Base-by-base conservation (phyloP, 1,284 basidiomycete species). In the Cutaneotrichosporon sp. region DNA sequence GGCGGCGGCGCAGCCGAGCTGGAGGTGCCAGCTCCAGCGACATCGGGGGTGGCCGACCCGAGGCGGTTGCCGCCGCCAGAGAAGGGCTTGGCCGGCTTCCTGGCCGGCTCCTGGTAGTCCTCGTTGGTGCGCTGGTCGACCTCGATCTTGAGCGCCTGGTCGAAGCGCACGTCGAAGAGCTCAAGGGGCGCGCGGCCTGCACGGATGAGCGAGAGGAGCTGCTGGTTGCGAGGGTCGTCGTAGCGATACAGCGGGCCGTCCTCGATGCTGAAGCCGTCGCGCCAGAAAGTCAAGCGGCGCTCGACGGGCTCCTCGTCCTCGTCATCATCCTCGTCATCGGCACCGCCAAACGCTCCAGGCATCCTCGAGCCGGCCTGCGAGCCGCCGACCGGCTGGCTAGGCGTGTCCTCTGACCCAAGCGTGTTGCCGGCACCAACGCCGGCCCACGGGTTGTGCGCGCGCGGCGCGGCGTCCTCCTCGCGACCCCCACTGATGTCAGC, bases 201-300 rank as follows among this genome's bases (percentile, higher is more conserved):
- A 69, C 93, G 88, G 72, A 98, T 91, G 60, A 90, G 88, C 1
- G 83, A 82, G 7, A 99, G 82, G n/a, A 92, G 82, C 62, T 86
- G 84, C 54, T 87, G 83, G 72, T 94, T 88, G 6, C 81, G 83
- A 0, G 93, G 92, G 67, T 94, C 87, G 62, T 92, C 90, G 75
- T 97, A 97, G 45, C 86, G 82, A 84, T 90, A 85, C 59, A 98
- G 82, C 42, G 89, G 87, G 6, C 94, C 92, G 69, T 95, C 92
- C 71, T 95, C 93, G 61, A 99, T 87, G 53, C 88, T 89, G 80
- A 98, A 98, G 0, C 95, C 95, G 67, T 98, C 87, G 38, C 88
- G 84, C 95, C 97, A 99, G 79, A 99, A 92, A 0, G 90, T 95
- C 36, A 99, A 82, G 62, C 87, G 84, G 13, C 95, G 87, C 0